Conservation (phyloP, 2,329 filamentous ascomycete genomes). For the Fusarium tricinctum region DNA sequence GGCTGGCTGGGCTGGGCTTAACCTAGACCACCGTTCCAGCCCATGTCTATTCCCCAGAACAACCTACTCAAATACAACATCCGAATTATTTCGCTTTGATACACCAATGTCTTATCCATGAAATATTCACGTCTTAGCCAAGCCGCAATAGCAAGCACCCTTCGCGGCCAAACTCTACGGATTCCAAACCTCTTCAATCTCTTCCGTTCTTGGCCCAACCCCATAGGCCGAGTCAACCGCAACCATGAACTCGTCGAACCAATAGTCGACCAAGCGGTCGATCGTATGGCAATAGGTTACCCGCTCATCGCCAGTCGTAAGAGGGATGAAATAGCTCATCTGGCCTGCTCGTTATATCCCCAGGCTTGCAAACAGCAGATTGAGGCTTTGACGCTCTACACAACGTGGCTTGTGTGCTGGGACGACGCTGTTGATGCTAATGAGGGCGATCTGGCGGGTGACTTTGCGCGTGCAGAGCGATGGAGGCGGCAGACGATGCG, state of each 20-base stretch:
- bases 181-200: conserved; percentile 48
- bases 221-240: conserved; percentile 35
- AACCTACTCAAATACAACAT: background rate
- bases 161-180: conserved; percentile 49
- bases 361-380: conserved; percentile 35
- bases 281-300: conserved; percentile 55
- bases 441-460: conserved; percentile 48
- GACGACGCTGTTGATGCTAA: conserved; percentile 53
- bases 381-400: conserved; percentile 46
- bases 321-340: conserved; percentile 52
- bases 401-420: conserved; percentile 53
- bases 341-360: conserved; percentile 46
- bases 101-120: conserved; percentile 21
- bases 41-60: background rate
- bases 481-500: conserved; percentile 47
- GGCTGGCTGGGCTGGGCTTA: conserved; percentile 1
- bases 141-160: conserved; percentile 36
- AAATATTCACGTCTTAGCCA: conserved; percentile 41
- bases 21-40: conserved; percentile 17
- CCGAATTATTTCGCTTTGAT: background rate
- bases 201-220: conserved; percentile 48
- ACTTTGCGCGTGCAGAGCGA: conserved; percentile 47
- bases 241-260: conserved; percentile 40
- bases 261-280: conserved; percentile 43
- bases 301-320: conserved; percentile 46